Percentiles rank a stretch among this genome's conserved stretches.
These are phyloP conservation scores for Scenedesmus sp. DNA, from an alignment of 163 green algal genomes.

Conservation along the genomic window DNA sequence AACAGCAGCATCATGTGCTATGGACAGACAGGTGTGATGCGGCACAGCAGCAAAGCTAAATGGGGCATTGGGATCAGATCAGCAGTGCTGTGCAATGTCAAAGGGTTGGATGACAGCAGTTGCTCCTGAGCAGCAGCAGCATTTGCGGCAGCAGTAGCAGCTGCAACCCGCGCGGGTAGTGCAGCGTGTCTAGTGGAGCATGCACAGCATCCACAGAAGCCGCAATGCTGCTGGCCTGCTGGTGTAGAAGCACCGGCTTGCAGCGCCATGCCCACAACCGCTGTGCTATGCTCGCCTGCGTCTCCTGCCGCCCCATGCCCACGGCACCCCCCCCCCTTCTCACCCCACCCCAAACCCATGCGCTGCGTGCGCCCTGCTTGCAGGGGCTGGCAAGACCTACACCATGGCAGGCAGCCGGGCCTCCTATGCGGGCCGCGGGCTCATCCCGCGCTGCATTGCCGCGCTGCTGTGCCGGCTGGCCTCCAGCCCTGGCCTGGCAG, in stretches of 20 bases:
- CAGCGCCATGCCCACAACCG: no score
- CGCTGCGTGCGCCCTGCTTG: neutral
- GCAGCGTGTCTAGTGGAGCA: no score
- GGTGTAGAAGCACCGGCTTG: no score
- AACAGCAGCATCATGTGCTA: slow-evolving; percentile 90
- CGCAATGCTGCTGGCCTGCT: no score
- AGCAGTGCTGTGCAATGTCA: no score
- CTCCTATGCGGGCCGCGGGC: slow-evolving; percentile 66
- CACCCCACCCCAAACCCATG: neutral
- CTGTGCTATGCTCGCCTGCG: neutral
- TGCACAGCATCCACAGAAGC: neutral
- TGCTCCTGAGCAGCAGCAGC: neutral
- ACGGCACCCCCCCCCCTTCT: no score
- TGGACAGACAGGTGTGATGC: slow-evolving; percentile 75
- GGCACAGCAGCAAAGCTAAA: neutral
- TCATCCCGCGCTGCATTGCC: slow-evolving; percentile 68
- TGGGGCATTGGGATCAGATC: neutral
- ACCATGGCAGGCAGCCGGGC: slow-evolving; percentile 81
- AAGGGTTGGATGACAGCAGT: no score
- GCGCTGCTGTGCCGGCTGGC: slow-evolving; percentile 64
- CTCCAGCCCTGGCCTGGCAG: slow-evolving; percentile 21
- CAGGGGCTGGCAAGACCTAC: slow-evolving; percentile 86
- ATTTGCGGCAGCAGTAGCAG: neutral
- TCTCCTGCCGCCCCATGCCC: no score
- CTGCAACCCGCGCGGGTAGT: no score